phyloP scores from a whole-genome alignment of 2,329 filamentous ascomycete genomes.

The Fusarium newnesense region DNA sequence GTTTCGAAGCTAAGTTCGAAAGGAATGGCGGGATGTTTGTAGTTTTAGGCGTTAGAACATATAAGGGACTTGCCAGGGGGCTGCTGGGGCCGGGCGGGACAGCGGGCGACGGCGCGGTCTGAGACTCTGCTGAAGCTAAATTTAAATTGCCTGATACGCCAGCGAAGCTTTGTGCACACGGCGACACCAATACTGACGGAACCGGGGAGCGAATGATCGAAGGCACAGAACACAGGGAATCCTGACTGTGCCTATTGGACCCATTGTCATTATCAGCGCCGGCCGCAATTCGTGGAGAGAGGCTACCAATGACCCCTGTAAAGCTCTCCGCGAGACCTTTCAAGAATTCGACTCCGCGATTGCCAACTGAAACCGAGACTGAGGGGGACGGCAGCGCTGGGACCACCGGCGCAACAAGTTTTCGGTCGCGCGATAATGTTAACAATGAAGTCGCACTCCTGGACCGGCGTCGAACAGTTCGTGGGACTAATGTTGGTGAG shows the following conservation, averaged over 20 bases:
- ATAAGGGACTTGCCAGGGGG: constrained; percentile 35
- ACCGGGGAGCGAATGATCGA: constrained; percentile 17
- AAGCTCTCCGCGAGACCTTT: constrained; percentile 30
- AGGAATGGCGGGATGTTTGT: constrained; percentile 41
- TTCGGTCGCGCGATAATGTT: constrained; percentile 13
- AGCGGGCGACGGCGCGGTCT: constrained; percentile 37
- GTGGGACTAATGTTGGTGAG: constrained; percentile 30
- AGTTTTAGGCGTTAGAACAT: constrained; percentile 45
- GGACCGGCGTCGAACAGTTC: constrained; percentile 36
- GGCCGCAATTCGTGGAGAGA: constrained; percentile 34
- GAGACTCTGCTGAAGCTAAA: constrained; percentile 27
- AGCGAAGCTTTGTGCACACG: constrained; percentile 26
- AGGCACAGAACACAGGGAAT: constrained; percentile 27
- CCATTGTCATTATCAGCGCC: constrained; percentile 23
- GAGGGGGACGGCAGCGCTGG: constrained; percentile 18
- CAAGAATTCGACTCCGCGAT: constrained; percentile 32
- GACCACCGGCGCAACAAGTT: constrained; percentile 4
- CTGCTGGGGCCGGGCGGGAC: constrained; percentile 38
- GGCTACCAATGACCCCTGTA: constrained; percentile 35
- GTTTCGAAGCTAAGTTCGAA: constrained; percentile 25
- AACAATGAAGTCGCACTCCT: constrained; percentile 40
- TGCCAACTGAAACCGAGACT: constrained; percentile 33
- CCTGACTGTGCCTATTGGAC: constrained; percentile 25
- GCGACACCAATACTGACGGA: constrained; percentile 28
- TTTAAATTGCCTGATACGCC: constrained; percentile 31